Base-by-base conservation (phyloP, 2,329 filamentous ascomycete genomes). In the Diaporthe nobilis region DNA sequence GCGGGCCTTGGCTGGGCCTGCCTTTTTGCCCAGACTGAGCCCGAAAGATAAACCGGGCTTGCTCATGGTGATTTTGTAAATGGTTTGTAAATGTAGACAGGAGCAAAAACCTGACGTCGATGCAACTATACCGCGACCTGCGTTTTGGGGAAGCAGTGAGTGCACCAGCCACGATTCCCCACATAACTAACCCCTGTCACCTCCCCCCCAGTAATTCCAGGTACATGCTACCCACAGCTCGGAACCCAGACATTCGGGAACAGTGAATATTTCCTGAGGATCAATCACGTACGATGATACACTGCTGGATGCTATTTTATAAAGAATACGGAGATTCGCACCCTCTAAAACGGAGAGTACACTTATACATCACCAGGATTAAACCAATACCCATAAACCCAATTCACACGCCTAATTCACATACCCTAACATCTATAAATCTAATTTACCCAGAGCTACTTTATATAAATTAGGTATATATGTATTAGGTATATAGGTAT, bases 11-110 rank as follows among this genome's bases (percentile, higher is more conserved):
- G 87, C 83, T 76, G 84, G 83, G 73, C 84, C 84, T 2, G 87
- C 81, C 82, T 93, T 94, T 80, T 91, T 92, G 68, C 88, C 84
- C 60, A 91, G 79, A 80, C 90, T 93, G 53, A 94, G 87, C 70
- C 92, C 92, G 79, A 88, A 88, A 53, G 87, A 85, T 31, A 89
- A 79, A 31, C 81, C 83, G n/a, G 86, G 86, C 76, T 87, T 89
- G 81, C 85, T 87, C 87, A 89, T 89, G 73, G 51, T 25, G 67
- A 49, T 31, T 37, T 8, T 31, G 28, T 15, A 44, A 22, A n/a
- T 12, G 31, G 5, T 4, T n/a, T 53, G 57, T 74, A 22, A 42
- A n/a, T 34, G 51, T 37, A 25, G 47, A 68, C 71, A 58, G 47
- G 31, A 31, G 55, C 44, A 53, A 57, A 37, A 49, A n/a, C n/a